A percentile compares a stretch with the other conserved stretches of the same genome.
Conservation (phyloP, 495 filamentous ascomycete genomes). For the Chaetomium cochliodes region DNA sequence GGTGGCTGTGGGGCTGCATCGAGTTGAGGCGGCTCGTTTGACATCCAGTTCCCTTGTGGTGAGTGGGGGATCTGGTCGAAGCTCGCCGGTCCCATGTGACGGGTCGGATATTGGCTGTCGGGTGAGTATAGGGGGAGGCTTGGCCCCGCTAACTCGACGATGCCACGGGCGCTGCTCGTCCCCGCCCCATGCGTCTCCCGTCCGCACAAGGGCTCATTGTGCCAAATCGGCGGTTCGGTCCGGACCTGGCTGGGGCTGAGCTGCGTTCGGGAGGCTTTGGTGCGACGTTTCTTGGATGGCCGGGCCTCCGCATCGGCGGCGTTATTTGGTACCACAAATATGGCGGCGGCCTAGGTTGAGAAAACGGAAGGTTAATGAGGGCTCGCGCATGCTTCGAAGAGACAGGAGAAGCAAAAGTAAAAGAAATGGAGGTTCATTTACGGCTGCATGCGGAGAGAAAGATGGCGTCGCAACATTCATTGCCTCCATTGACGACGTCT, state of each 20-base stretch:
- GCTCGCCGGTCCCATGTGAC: not conserved
- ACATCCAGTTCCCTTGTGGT: not conserved
- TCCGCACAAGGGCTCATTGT: too few species aligned
- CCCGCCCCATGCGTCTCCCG: not conserved
- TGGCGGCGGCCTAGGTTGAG: not conserved
- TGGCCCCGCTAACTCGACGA: not conserved
- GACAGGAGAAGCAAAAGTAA: not conserved
- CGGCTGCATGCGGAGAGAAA: conserved; percentile 2
- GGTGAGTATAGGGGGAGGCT: not conserved
- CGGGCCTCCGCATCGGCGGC: conserved; percentile 5
- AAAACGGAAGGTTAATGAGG: not conserved
- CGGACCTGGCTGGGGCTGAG: not conserved
- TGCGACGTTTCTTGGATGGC: conserved; percentile 12
- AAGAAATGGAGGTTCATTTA: conserved; percentile 8
- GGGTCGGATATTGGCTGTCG: not conserved
- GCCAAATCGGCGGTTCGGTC: not conserved
- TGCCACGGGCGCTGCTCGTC: not conserved
- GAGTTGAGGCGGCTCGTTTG: not conserved
- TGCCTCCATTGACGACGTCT: conserved; percentile 4
- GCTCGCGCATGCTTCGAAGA: too few species aligned
- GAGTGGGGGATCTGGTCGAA: not conserved
- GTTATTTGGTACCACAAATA: not conserved
- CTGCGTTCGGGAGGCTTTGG: not conserved
- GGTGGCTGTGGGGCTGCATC: not conserved
- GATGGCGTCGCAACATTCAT: not conserved